These are phyloP conservation scores for Vitis labrusca DNA, from an alignment of 164 flowering plant species.

Conservation along the genomic window DNA sequence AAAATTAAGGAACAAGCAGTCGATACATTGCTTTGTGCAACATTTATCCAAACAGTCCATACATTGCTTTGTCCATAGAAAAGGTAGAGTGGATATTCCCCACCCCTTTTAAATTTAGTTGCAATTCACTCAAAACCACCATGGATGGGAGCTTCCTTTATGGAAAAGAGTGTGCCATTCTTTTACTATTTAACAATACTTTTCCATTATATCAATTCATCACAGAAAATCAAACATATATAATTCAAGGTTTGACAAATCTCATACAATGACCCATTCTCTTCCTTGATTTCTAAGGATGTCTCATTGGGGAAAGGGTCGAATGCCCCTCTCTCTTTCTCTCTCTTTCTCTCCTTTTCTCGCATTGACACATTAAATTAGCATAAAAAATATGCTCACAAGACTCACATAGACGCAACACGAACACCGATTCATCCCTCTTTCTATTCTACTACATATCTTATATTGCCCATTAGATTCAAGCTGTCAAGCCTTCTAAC, in stretches of 20 bases:
- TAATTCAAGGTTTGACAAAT: slow-evolving; percentile 42
- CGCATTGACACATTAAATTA: slow-evolving; percentile 15
- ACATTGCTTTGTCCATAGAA: slow-evolving; percentile 30
- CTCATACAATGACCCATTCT: slow-evolving; percentile 30
- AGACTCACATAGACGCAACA: slow-evolving; percentile 30
- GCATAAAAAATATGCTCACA: slow-evolving; percentile 23
- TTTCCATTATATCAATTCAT: neutral
- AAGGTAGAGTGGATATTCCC: slow-evolving; percentile 24
- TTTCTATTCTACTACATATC: slow-evolving; percentile 5
- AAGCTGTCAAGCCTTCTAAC: slow-evolving; percentile 27
- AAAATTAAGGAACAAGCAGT: too few relatives aligned
- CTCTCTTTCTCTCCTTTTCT: slow-evolving; percentile 5
- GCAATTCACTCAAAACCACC: slow-evolving; percentile 21
- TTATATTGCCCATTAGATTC: slow-evolving; percentile 15
- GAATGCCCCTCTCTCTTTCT: slow-evolving; percentile 21
- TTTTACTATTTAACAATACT: too few relatives aligned
- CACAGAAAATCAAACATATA: slow-evolving; percentile 12
- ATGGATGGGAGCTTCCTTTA: slow-evolving; percentile 6
- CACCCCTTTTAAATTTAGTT: slow-evolving; percentile 15
- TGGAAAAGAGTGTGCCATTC: too few relatives aligned
- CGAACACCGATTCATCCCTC: slow-evolving; percentile 19
- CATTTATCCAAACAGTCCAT: neutral
- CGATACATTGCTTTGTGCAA: too few relatives aligned
- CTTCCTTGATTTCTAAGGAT: slow-evolving; percentile 59
- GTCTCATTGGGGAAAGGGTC: slow-evolving; percentile 39